Percentiles rank a stretch among this genome's conserved stretches.
These are phyloP conservation scores for Apiotrichum sp. DNA, from an alignment of 1,284 basidiomycete genomes.

Conservation along the genomic window DNA sequence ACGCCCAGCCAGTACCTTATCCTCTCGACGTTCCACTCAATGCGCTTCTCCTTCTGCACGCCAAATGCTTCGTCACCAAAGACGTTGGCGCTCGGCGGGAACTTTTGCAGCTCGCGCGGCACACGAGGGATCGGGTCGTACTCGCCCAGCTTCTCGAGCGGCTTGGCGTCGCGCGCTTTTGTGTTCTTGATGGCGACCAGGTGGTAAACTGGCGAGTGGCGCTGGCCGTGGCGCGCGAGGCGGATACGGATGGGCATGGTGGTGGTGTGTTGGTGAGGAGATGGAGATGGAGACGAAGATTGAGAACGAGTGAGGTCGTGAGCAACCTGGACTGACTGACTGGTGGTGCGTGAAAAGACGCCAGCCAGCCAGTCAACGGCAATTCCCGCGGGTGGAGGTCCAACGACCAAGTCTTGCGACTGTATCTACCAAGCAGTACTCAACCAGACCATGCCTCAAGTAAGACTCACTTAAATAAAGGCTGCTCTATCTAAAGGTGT, in stretches of 20 bases:
- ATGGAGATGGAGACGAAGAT: neutral
- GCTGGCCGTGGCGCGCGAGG: conserved; percentile 74
- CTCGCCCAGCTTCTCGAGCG: conserved; percentile 80
- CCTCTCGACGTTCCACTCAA: conserved; percentile 84
- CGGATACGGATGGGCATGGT: conserved; percentile 54
- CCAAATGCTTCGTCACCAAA: conserved; percentile 18
- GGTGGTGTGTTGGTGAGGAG: neutral
- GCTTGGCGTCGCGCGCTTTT: conserved; percentile 75
- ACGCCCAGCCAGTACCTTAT: conserved; percentile 83
- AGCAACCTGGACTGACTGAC: no score
- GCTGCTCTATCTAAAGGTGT: neutral
- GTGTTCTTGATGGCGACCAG: conserved; percentile 73
- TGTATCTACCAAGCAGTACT: no score
- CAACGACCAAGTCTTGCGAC: neutral
- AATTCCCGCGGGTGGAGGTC: neutral
- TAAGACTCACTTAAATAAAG: no score
- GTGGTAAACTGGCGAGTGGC: conserved; percentile 76
- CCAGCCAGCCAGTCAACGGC: no score
- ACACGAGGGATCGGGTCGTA: conserved; percentile 63
- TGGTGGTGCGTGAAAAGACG: neutral
- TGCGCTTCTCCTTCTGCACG: conserved; percentile 56
- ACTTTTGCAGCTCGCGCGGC: conserved; percentile 12
- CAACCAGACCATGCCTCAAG: no score
- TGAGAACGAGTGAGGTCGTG: neutral
- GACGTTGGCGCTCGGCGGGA: conserved; percentile 41